Percentiles rank a stretch among this genome's conserved stretches.
These are phyloP conservation scores for Monosporascus sp. DNA, from an alignment of 2,329 filamentous ascomycete species.

Conservation along the genomic window DNA sequence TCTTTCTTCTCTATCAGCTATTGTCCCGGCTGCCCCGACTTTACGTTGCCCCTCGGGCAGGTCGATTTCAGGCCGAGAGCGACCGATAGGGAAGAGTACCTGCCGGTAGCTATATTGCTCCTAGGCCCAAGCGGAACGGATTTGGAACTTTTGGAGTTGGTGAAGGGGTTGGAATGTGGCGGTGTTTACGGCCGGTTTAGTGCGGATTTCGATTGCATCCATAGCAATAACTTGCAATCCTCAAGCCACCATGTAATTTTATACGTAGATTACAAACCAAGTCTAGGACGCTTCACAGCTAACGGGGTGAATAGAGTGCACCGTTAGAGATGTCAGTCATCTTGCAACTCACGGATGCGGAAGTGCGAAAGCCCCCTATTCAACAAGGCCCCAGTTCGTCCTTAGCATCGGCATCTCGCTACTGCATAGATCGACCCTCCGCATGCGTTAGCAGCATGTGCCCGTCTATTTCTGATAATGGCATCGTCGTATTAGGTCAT, in stretches of 20 bases:
- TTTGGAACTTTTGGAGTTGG: constrained; percentile 5
- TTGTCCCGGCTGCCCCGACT: constrained; percentile 14
- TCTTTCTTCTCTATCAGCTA: constrained; percentile 14
- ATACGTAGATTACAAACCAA: too few relatives aligned
- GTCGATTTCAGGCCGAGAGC: constrained; percentile 8
- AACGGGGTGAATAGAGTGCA: background rate
- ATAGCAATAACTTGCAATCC: background rate
- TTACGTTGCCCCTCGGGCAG: constrained; percentile 13
- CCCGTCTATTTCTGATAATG: background rate
- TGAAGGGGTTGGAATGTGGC: constrained; percentile 4
- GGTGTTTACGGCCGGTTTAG: constrained; percentile 1
- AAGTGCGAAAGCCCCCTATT: too few relatives aligned
- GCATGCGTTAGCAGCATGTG: background rate
- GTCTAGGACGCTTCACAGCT: background rate
- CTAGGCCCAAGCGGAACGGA: constrained; percentile 8
- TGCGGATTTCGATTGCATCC: constrained; percentile 2
- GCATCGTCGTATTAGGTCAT: background rate
- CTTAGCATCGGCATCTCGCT: background rate
- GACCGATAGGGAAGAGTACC: constrained; percentile 6
- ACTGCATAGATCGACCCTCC: background rate
- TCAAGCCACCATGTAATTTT: too few relatives aligned
- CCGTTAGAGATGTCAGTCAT: background rate
- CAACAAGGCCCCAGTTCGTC: background rate
- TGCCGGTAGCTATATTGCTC: constrained; percentile 12
- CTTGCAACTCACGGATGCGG: background rate